These are phyloP conservation scores for Globisporangium rhizosaccharum DNA, from an alignment of 352 stramenopile genomes.

Conservation along the genomic window DNA sequence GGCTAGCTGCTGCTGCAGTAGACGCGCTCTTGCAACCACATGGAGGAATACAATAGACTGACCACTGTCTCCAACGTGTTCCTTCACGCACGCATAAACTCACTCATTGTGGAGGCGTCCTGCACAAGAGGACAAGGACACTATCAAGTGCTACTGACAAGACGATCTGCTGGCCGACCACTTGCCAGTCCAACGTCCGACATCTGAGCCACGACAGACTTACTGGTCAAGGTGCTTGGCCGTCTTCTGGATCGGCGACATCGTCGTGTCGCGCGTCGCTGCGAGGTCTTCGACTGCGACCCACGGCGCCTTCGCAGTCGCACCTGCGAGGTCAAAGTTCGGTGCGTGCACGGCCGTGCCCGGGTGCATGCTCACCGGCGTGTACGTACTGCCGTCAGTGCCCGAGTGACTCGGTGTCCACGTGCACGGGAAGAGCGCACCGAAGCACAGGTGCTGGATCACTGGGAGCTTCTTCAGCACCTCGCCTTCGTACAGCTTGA, in stretches of 20 bases:
- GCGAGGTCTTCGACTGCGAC: slow-evolving; percentile 49
- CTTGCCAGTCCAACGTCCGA: no score
- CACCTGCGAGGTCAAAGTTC: slow-evolving; percentile 61
- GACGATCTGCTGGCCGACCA: no score
- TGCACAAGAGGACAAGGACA: no score
- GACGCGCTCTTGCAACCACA: no score
- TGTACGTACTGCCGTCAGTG: slow-evolving; percentile 27
- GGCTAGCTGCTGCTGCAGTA: not conserved
- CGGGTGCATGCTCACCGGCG: slow-evolving; percentile 31
- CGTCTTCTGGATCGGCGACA: slow-evolving; percentile 28
- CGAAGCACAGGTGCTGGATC: slow-evolving; percentile 98
- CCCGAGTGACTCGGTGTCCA: slow-evolving; percentile 36
- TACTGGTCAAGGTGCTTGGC: slow-evolving; percentile 8
- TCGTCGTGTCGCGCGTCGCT: slow-evolving; percentile 39
- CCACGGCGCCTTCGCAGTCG: slow-evolving; percentile 63
- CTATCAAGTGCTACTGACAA: no score
- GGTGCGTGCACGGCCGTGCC: slow-evolving; percentile 54
- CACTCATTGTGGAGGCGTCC: no score
- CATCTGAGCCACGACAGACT: not conserved
- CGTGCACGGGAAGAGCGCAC: slow-evolving; percentile 87
- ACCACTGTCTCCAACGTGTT: no score
- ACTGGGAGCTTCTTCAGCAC: slow-evolving; percentile 98
- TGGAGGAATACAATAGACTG: no score
- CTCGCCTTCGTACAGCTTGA: slow-evolving; percentile 93
- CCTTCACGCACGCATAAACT: no score